phyloP scores from a whole-genome alignment of 192 early-diverging fungal genomes.

The Kappamyces sp. region DNA sequence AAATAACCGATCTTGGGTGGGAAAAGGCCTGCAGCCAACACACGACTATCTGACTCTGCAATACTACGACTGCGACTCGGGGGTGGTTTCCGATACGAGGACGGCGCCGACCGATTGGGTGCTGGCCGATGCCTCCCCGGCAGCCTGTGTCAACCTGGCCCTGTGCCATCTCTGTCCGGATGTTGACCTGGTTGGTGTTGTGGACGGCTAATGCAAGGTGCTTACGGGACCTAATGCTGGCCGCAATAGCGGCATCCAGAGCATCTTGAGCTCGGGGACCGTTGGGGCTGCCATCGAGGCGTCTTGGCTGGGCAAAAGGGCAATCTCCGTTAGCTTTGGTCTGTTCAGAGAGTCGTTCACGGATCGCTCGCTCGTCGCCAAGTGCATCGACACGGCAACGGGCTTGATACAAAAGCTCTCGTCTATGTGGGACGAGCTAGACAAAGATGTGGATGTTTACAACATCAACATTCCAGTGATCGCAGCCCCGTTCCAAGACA shows the following conservation, averaged over 20 bases:
- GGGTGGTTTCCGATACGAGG: slow-evolving; percentile 9
- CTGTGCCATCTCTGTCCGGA: slow-evolving; percentile 25
- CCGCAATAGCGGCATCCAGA: slow-evolving; percentile 26
- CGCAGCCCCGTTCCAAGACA: slow-evolving; percentile 5
- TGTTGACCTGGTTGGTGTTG: slow-evolving; percentile 26
- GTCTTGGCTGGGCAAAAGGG: slow-evolving; percentile 19
- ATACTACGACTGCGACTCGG: slow-evolving; percentile 25
- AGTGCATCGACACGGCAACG: slow-evolving; percentile 23
- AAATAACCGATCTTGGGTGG: slow-evolving; percentile 40
- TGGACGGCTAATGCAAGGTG: neutral
- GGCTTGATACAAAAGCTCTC: slow-evolving; percentile 23
- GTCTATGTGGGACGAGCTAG: slow-evolving; percentile 16
- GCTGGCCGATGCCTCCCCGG: slow-evolving; percentile 31
- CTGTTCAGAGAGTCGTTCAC: slow-evolving; percentile 16
- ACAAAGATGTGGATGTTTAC: slow-evolving; percentile 20
- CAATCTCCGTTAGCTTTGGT: slow-evolving; percentile 34
- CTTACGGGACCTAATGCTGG: slow-evolving; percentile 40
- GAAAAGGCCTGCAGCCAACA: slow-evolving; percentile 32
- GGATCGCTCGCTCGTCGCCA: neutral
- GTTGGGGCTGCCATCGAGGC: slow-evolving; percentile 41
- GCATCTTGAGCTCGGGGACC: slow-evolving; percentile 37
- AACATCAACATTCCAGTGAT: slow-evolving; percentile 41
- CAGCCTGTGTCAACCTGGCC: slow-evolving; percentile 42
- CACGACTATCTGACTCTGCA: slow-evolving; percentile 26
- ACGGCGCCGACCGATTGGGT: slow-evolving; percentile 16